phyloP scores from a whole-genome alignment of 345 rosid genomes.

The Pugionium cornutum region DNA sequence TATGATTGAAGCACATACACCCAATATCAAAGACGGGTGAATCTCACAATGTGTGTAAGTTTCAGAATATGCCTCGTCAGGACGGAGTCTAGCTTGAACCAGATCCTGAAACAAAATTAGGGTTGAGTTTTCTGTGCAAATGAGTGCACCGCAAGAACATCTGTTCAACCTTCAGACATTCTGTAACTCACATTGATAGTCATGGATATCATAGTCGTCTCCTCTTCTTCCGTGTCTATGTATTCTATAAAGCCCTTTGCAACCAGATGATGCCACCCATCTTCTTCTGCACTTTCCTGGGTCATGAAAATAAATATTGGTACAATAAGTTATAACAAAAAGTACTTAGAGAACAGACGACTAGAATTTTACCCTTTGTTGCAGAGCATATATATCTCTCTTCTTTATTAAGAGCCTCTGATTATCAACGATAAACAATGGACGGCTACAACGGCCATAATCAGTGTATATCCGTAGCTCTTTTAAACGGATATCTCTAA shows the following conservation, averaged over 20 bases:
- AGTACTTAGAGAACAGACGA: not conserved
- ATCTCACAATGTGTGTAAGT: not conserved
- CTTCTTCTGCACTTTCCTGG: conserved; percentile 84
- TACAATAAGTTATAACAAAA: not conserved
- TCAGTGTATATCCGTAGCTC: conserved; percentile 94
- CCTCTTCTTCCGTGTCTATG: conserved; percentile 97
- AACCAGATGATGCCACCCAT: conserved; percentile 95
- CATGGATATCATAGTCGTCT: conserved; percentile 99
- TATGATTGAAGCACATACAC: conserved; percentile 93
- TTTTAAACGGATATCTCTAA: conserved; percentile 84
- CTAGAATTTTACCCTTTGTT: conserved; percentile 64
- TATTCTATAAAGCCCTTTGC: conserved; percentile 87
- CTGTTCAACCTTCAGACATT: conserved; percentile 1
- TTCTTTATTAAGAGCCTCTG: conserved; percentile 92
- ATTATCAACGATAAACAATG: conserved; percentile 89
- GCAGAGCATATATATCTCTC: conserved; percentile 79
- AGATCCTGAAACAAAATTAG: not conserved
- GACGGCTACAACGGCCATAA: conserved; percentile 98
- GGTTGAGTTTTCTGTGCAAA: not conserved
- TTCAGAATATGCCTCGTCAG: conserved; percentile 16
- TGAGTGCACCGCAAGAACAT: conserved; percentile 1
- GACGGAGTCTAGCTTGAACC: not conserved
- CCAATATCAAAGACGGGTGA: conserved; percentile 47
- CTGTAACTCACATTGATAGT: conserved; percentile 78
- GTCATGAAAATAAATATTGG: conserved; percentile 24